Evolutionary conservation across 768 basidiomycete genomes (phyloP).

Genomic region (Kwoniella pini): DNA sequence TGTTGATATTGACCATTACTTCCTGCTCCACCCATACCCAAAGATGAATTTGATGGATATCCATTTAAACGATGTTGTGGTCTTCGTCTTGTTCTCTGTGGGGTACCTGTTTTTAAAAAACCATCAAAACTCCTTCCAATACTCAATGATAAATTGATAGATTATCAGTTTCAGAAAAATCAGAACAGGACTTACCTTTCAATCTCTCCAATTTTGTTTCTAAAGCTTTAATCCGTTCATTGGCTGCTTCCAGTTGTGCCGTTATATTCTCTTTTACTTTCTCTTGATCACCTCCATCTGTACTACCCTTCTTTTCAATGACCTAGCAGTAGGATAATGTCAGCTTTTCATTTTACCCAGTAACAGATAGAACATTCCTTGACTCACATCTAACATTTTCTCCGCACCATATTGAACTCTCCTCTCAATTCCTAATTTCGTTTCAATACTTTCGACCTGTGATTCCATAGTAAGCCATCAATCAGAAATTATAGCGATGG

Average conservation of each 20-base stretch:
- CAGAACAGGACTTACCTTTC: slow-evolving; percentile 40
- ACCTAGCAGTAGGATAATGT: slow-evolving; percentile 50
- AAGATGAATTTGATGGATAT: slow-evolving; percentile 39
- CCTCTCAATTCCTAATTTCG: slow-evolving; percentile 71
- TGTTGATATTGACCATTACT: slow-evolving; percentile 7
- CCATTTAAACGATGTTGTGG: slow-evolving; percentile 39
- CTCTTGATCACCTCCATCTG: slow-evolving; percentile 60
- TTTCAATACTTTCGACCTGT: slow-evolving; percentile 70
- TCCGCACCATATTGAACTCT: slow-evolving; percentile 90
- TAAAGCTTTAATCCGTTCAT: slow-evolving; percentile 69
- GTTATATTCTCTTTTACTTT: slow-evolving; percentile 47
- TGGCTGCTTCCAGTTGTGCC: slow-evolving; percentile 68
- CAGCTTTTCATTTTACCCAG: too few relatives aligned
- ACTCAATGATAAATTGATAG: too few relatives aligned
- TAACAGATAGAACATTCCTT: too few relatives aligned
- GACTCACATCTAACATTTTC: slow-evolving; percentile 72
- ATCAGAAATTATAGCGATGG: too few relatives aligned
- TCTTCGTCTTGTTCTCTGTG: slow-evolving; percentile 30
- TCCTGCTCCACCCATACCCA: slow-evolving; percentile 12
- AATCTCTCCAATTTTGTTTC: slow-evolving; percentile 61
- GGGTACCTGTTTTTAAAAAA: slow-evolving; percentile 21
- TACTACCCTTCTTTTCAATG: slow-evolving; percentile 38
- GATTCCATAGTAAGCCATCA: not conserved
- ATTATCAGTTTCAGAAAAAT: too few relatives aligned
- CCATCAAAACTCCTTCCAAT: too few relatives aligned